These are phyloP conservation scores for Kondoa subrosea DNA, from an alignment of 768 basidiomycete species.

Conservation along the genomic window DNA sequence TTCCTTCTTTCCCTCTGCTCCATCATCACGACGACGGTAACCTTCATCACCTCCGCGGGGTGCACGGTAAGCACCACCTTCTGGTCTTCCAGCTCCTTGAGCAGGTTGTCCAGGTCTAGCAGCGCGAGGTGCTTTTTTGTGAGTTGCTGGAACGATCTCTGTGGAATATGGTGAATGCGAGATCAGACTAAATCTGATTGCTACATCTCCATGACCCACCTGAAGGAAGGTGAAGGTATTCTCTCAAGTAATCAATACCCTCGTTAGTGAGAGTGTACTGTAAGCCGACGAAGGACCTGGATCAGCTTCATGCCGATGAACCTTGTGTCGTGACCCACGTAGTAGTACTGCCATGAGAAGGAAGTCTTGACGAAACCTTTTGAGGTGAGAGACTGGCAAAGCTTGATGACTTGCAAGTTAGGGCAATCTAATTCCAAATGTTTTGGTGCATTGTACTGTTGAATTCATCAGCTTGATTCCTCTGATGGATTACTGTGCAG, in stretches of 20 bases:
- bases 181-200: slow-evolving; percentile 27
- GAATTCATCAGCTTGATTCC: too few species aligned
- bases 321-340: slow-evolving; percentile 31
- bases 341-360: slow-evolving; percentile 99
- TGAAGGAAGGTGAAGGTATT: slow-evolving; percentile 30
- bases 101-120: slow-evolving; percentile 62
- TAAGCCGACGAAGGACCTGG: slow-evolving; percentile 19
- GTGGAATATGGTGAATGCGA: slow-evolving; percentile 62
- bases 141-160: slow-evolving; percentile 93
- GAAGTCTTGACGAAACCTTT: slow-evolving; percentile 91
- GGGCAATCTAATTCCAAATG: slow-evolving; percentile 68
- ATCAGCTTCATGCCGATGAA: not conserved
- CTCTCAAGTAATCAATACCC: slow-evolving; percentile 90
- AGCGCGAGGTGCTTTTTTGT: slow-evolving; percentile 87
- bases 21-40: slow-evolving; percentile 47
- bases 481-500: too few species aligned
- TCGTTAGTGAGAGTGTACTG: slow-evolving; percentile 80
- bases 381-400: slow-evolving; percentile 50
- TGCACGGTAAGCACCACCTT: slow-evolving; percentile 66
- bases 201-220: not conserved
- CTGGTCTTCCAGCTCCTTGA: slow-evolving; percentile 40
- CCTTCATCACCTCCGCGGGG: slow-evolving; percentile 60
- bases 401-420: slow-evolving; percentile 57
- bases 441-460: slow-evolving; percentile 43
- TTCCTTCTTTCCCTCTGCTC: slow-evolving; percentile 51